Evolutionary conservation across 352 stramenopile species (phyloP).

Genomic region (Pythium periplocum): DNA sequence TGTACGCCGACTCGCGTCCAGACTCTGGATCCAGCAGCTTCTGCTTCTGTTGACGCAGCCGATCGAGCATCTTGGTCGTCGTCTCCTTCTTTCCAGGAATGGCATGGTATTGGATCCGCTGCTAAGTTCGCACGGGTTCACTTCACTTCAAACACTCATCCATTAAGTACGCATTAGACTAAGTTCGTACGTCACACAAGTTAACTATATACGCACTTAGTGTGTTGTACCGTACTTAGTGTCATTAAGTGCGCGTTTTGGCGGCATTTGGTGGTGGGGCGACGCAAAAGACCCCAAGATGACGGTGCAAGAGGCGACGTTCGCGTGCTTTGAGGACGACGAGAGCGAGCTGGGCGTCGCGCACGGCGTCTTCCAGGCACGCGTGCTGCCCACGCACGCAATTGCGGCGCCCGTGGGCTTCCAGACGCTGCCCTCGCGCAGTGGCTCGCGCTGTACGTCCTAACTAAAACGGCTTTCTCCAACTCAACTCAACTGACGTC

Average conservation of each 20-base stretch:
- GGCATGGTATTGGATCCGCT: no score
- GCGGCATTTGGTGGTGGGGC: no score
- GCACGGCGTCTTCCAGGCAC: background rate
- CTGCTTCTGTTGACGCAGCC: constrained; percentile 62
- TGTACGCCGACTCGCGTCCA: constrained; percentile 26
- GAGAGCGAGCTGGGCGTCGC: constrained; percentile 12
- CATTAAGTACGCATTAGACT: no score
- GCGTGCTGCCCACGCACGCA: constrained; percentile 22
- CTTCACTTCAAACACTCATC: no score
- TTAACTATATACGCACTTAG: no score
- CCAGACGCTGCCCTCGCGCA: constrained; percentile 39
- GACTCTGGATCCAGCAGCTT: constrained; percentile 75
- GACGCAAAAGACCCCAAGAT: constrained; percentile 11
- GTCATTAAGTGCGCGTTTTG: background rate
- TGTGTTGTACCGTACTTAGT: background rate
- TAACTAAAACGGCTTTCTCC: no score
- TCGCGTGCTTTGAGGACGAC: constrained; percentile 69
- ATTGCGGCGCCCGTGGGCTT: constrained; percentile 22
- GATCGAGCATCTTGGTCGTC: constrained; percentile 46
- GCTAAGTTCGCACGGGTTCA: no score
- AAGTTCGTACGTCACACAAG: no score
- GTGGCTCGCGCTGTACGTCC: constrained; percentile 40
- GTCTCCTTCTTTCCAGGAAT: background rate
- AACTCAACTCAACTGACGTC: no score
- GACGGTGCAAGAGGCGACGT: constrained; percentile 60